These are phyloP conservation scores for Fusarium pseudoanthophilum DNA, from an alignment of 2,329 filamentous ascomycete genomes.

Conservation along the genomic window DNA sequence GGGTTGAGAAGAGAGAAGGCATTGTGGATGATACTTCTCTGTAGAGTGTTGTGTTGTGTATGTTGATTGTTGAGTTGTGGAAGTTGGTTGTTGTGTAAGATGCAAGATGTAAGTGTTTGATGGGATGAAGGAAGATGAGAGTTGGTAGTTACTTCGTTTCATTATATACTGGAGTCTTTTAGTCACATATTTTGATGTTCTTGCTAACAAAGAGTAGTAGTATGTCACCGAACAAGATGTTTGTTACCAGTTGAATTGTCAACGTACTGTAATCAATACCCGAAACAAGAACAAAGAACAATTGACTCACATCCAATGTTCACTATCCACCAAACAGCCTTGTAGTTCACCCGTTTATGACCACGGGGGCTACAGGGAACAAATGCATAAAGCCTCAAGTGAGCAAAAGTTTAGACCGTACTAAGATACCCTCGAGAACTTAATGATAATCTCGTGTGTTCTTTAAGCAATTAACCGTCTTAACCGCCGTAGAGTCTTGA, in stretches of 20 bases:
- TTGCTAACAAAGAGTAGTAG: neutral
- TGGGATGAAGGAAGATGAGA: neutral
- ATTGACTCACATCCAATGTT: rapidly evolving
- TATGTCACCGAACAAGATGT: neutral
- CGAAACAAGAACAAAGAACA: neutral
- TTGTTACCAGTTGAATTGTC: neutral
- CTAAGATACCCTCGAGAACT: rapidly evolving
- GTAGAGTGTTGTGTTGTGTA: neutral
- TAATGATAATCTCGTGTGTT: rapidly evolving
- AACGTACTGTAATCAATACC: rapidly evolving
- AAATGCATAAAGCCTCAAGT: neutral
- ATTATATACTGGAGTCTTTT: rapidly evolving
- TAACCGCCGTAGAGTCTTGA: too few relatives aligned
- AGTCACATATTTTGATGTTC: neutral
- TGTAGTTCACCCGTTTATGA: rapidly evolving
- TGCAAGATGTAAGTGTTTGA: neutral
- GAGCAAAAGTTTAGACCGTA: neutral
- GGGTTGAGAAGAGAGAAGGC: neutral
- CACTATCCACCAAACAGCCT: rapidly evolving
- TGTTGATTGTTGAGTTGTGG: neutral
- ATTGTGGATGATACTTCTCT: neutral
- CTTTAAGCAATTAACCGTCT: too few relatives aligned
- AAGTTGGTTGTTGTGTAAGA: neutral
- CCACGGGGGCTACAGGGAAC: rapidly evolving
- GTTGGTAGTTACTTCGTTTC: neutral